Evolutionary conservation across 140 eudicot species (phyloP), one percentile per base, ranked within the genome.

Genomic region (Oenanthe javanica): DNA sequence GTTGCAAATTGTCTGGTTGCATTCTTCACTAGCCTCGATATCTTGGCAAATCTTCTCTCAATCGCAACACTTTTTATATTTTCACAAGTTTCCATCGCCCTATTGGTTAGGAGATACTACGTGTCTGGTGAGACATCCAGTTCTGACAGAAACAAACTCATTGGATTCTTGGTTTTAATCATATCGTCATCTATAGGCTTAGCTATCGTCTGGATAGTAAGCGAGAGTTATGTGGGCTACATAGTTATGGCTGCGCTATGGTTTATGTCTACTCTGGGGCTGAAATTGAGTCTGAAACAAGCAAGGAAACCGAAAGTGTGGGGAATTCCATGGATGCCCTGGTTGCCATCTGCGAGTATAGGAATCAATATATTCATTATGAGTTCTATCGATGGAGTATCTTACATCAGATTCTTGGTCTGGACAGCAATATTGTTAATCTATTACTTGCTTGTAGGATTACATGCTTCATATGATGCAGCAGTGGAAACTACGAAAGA

Each of bases 241-340:
- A 84, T 77, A 42, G 64, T 89, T 11, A 73, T 84, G 47, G 85
- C 38, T 13, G 87, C 64, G 6, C 79, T 84, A 23, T 92, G 97
- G 97, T 83, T 90, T 79, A 55, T 84, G 3, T 75, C 91, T 3
- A 92, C 97, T 15, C 79, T 84, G 15, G 88, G 96, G 18, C 84
- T 90, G 5, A 72, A 79, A 6, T 19, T 87, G 21, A 9, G 54
- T 69, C 77, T 90, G 79, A 81, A 87, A 66, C 83, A 87, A 80
- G 93, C 90, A 3, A 84, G 92, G 76, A 81, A 72, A 46, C 93
- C 97, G 54, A 88, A 89, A 83, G 67, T 86, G 47, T 89, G 93
- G 96, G 97, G 96, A 4, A 90, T 86, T 25, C 97, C 97, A 21
- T 55, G 88, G 84, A 89, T 88, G 72, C 97, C 97, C 1, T 90